Evolutionary conservation across 2,329 filamentous ascomycete genomes (phyloP).

Genomic region (Tetracladium maxilliforme): DNA sequence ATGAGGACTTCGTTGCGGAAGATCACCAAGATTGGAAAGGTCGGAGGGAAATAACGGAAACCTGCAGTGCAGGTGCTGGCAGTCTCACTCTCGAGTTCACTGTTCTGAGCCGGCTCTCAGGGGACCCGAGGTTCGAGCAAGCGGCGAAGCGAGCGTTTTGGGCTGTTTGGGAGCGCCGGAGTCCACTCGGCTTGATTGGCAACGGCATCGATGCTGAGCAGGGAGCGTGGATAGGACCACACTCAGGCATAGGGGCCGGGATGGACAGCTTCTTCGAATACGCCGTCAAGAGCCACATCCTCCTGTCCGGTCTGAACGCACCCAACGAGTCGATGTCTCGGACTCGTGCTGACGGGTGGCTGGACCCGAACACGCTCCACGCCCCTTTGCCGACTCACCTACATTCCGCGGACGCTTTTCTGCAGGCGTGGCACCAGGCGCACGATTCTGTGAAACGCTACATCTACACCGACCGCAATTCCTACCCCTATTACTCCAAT

Average conservation of each 20-base stretch:
- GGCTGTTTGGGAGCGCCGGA: conserved; percentile 87
- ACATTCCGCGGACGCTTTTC: conserved; percentile 63
- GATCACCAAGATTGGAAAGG: conserved; percentile 18
- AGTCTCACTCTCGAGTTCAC: conserved; percentile 90
- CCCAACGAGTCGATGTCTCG: conserved; percentile 34
- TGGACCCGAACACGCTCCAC: conserved; percentile 51
- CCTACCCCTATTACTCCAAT: conserved; percentile 88
- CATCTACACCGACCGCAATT: conserved; percentile 66
- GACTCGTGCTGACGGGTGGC: conserved; percentile 18
- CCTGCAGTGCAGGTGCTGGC: conserved; percentile 91
- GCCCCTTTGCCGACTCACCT: conserved; percentile 47
- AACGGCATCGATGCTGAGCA: conserved; percentile 86
- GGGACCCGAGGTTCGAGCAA: conserved; percentile 76
- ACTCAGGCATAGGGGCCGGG: conserved; percentile 89
- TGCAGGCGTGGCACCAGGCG: conserved; percentile 71
- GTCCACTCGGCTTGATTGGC: conserved; percentile 74
- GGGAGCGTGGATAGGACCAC: conserved; percentile 76
- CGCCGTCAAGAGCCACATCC: conserved; percentile 81
- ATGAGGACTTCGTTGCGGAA: conserved; percentile 17
- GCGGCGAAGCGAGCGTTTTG: conserved; percentile 87
- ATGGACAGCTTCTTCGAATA: conserved; percentile 99
- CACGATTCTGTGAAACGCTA: conserved; percentile 82
- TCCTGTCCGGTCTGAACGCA: conserved; percentile 62
- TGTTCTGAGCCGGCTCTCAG: conserved; percentile 75
- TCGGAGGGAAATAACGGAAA: conserved; percentile 71